A percentile compares a stretch with the other conserved stretches of the same genome.
Evolutionary conservation across 345 rosid genomes (phyloP).

Genomic region (Orychophragmus violaceus): DNA sequence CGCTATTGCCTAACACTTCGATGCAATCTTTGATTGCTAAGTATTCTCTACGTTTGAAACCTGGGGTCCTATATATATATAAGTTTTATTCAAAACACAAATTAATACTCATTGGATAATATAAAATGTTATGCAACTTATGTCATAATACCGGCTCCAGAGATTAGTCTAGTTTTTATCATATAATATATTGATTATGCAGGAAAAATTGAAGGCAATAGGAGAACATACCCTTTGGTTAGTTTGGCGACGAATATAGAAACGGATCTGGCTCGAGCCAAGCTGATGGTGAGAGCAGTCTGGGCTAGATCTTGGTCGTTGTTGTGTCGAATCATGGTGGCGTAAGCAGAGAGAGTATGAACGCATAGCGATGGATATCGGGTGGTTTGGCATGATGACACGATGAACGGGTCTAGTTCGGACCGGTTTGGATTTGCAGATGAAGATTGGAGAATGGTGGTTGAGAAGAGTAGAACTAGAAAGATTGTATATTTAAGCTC

Average conservation of each 20-base stretch:
- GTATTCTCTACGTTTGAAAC: conserved; percentile 50
- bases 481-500: not conserved
- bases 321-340: conserved; percentile 43
- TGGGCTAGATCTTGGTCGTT: conserved; percentile 59
- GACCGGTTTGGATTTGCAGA: conserved; percentile 14
- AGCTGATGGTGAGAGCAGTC: conserved; percentile 65
- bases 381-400: conserved; percentile 58
- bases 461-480: conserved; percentile 17
- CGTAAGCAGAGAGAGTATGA: conserved; percentile 53
- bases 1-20: conserved; percentile 59
- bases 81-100: not conserved
- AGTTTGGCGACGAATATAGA: conserved; percentile 42
- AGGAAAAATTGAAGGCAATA: not conserved
- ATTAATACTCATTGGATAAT: not conserved
- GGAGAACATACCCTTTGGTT: conserved; percentile 34
- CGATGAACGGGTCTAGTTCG: conserved; percentile 38
- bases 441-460: conserved; percentile 12
- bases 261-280: conserved; percentile 51
- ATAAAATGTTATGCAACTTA: not conserved
- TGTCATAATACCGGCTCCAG: not conserved
- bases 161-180: not conserved
- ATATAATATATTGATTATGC: not conserved
- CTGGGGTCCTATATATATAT: conserved; percentile 10
- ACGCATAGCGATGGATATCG: conserved; percentile 66
- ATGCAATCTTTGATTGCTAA: conserved; percentile 69